A percentile compares a stretch with the other conserved stretches of the same genome.
Evolutionary conservation across 352 stramenopile genomes (phyloP).

Genomic region (Globisporangium parvum): DNA sequence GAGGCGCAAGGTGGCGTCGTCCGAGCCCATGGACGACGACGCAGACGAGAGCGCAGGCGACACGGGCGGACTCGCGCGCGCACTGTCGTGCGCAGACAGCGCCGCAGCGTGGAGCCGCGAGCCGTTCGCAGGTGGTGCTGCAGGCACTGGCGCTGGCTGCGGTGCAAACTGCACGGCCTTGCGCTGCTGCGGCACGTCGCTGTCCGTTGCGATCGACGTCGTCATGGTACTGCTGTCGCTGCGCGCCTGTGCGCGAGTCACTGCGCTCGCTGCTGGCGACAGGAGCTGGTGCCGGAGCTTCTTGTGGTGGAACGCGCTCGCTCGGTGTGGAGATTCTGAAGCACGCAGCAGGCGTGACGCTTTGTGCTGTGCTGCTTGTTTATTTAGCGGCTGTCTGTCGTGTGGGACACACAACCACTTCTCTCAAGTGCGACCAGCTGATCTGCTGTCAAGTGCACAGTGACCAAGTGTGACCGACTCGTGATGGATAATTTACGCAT

Average conservation of each 20-base stretch:
- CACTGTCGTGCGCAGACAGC: not conserved
- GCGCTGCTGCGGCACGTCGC: constrained; percentile 9
- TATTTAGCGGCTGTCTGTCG: not conserved
- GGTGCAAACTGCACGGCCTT: constrained; percentile 12
- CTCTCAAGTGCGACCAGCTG: too few relatives aligned
- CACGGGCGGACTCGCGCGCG: constrained; percentile 1
- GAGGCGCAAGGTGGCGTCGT: constrained; percentile 2
- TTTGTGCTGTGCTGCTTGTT: not conserved
- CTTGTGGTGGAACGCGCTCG: too few relatives aligned
- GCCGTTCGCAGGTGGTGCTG: not conserved
- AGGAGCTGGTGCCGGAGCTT: too few relatives aligned
- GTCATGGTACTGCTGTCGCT: constrained; percentile 1
- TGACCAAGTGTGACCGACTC: too few relatives aligned
- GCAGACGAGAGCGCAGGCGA: constrained; percentile 13
- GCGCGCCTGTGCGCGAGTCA: constrained; percentile 1
- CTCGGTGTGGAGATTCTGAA: not conserved
- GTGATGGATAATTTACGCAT: too few relatives aligned
- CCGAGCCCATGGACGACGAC: constrained; percentile 7
- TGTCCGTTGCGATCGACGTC: constrained; percentile 10
- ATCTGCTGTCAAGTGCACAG: too few relatives aligned
- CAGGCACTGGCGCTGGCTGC: not conserved
- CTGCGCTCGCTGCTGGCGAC: too few relatives aligned
- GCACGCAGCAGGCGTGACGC: not conserved
- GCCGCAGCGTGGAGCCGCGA: constrained; percentile 2
- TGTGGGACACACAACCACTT: not conserved